Evolutionary conservation across 108 stramenopile species (phyloP), one percentile per base, ranked within the genome.

Genomic region (Schizochytrium sp.): DNA sequence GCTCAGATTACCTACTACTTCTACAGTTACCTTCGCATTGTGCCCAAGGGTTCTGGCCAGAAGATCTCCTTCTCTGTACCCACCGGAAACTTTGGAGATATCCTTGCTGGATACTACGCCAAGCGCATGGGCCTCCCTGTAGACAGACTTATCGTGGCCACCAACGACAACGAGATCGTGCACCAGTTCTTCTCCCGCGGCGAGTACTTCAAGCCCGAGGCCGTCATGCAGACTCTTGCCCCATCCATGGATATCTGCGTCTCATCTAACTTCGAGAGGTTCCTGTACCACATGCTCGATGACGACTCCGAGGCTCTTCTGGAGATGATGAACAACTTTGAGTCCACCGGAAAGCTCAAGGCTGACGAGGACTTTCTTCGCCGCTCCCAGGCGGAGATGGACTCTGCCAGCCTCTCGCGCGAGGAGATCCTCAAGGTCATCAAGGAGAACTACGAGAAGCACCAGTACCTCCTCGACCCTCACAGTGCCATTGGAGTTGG

Each of bases 171-270:
- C 92, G 98, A 99, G 89, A 98, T 99, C 89, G 95, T 99, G 50
- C 97, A 98, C 90, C 95, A 97, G 55, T 99, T 99, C 93, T 98
- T 99, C 91, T 94, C 94, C 53, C 94, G 93, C 64, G 99, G 99
- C 47, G 94, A 97, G 89, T 99, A 99, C 92, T 96, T 96, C 83
- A 91, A 96, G 61, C 95, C 96, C 61, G 87, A 72, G 44, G 90
- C 91, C 4, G 96, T 97, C 90, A 93, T 93, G 57, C 88, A 96
- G 89, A 97, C 97, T 17, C 95, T 98, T 47, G 94, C 96, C 38
- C 99, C 99, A 15, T 95, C 95, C 17, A 99, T 99, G 99, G 99
- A 99, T 90, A 98, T 99, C 90, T 99, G 97, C 88, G 97, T 99
- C 1, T 96, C 96, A 49, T 96, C 96, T 61, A 99, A 99, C 94